These are phyloP conservation scores for Eragrostis nindensis DNA, from an alignment of 176 grass and related monocot genomes.

Conservation along the genomic window DNA sequence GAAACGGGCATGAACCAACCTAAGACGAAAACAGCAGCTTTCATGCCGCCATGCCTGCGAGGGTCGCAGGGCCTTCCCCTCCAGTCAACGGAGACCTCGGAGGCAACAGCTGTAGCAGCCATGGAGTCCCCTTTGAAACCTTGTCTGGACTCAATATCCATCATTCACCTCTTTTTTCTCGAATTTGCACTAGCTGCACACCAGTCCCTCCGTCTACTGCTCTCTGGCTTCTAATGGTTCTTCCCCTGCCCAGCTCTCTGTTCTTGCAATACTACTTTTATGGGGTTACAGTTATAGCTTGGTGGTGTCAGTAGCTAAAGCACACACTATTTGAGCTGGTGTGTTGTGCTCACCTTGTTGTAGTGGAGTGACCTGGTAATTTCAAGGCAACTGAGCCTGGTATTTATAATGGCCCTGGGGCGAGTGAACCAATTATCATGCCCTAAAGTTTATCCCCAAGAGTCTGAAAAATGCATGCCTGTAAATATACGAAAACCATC, in stretches of 20 bases:
- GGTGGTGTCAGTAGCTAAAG: constrained; percentile 21
- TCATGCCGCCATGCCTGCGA: constrained; percentile 89
- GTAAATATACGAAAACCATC: constrained; percentile 1
- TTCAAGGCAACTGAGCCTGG: constrained; percentile 41
- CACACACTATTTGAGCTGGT: constrained; percentile 36
- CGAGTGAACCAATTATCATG: constrained; percentile 19
- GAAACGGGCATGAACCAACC: constrained; percentile 34
- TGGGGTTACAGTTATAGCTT: not conserved
- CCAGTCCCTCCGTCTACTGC: not conserved
- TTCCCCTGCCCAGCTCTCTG: not conserved
- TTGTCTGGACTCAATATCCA: constrained; percentile 76
- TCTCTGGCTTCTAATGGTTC: not conserved
- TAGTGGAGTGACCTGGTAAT: constrained; percentile 44
- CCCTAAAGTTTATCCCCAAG: not conserved
- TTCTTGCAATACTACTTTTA: not conserved
- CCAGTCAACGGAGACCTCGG: constrained; percentile 84
- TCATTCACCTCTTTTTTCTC: constrained; percentile 10
- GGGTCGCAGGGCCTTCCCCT: constrained; percentile 62
- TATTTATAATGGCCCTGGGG: constrained; percentile 72
- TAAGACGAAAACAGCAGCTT: constrained; percentile 81
- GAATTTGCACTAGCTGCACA: constrained; percentile 2
- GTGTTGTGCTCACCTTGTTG: constrained; percentile 30
- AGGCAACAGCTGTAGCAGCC: constrained; percentile 40
- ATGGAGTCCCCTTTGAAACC: constrained; percentile 53
- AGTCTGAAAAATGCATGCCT: not conserved